Percentiles rank a stretch among this genome's conserved stretches.
phyloP scores from a whole-genome alignment of 441 rosid species.

The Syzygium malaccense region DNA sequence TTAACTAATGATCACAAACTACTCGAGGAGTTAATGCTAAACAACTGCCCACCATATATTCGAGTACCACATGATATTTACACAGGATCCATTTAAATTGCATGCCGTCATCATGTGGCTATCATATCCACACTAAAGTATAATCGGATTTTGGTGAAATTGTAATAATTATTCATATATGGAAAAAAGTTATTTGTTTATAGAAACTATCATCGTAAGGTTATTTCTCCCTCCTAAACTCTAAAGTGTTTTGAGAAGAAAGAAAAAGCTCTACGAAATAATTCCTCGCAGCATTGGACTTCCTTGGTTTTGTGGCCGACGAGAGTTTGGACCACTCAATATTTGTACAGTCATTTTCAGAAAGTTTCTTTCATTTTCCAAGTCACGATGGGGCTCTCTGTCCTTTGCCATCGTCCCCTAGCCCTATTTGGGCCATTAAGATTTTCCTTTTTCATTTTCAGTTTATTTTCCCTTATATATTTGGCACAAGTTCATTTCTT shows the following conservation, averaged over 20 bases:
- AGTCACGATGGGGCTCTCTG: not conserved
- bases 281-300: not conserved
- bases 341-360: not conserved
- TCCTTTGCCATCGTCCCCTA: not conserved
- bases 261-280: not conserved
- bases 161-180: not conserved
- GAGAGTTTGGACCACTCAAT: not conserved
- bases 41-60: not conserved
- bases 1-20: not conserved
- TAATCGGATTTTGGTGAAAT: not conserved
- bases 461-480: not conserved
- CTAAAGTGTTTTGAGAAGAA: not conserved
- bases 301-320: not conserved
- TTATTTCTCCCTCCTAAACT: not conserved
- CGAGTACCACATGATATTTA: not conserved
- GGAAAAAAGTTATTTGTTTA: not conserved
- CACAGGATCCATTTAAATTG: not conserved
- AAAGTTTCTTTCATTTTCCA: not conserved
- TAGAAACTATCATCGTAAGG: not conserved
- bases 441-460: not conserved
- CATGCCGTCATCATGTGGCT: not conserved
- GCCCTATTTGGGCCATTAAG: not conserved
- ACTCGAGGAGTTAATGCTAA: no score
- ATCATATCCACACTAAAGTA: not conserved
- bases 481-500: not conserved